These are phyloP conservation scores for Lycium barbarum DNA, from an alignment of 257 asterid genomes.

Conservation along the genomic window DNA sequence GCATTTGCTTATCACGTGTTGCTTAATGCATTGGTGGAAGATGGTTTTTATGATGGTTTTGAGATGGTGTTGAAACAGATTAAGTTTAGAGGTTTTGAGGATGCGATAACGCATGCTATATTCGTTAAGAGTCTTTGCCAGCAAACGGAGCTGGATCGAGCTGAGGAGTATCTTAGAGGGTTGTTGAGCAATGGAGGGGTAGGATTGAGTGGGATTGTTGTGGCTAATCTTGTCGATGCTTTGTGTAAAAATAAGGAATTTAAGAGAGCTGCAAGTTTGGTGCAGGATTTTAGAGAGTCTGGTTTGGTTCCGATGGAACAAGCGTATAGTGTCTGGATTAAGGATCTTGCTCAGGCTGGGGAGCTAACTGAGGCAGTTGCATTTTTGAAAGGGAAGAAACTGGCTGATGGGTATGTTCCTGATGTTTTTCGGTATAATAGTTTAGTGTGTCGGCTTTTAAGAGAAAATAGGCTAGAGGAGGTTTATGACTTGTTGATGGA, in stretches of 20 bases:
- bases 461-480: slow-evolving; percentile 71
- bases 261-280: slow-evolving; percentile 58
- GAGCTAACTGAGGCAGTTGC: slow-evolving; percentile 67
- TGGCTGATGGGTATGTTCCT: slow-evolving; percentile 65
- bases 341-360: slow-evolving; percentile 66
- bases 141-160: slow-evolving; percentile 62
- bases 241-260: slow-evolving; percentile 66
- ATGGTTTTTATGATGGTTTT: slow-evolving; percentile 57
- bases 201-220: slow-evolving; percentile 47
- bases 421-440: slow-evolving; percentile 65
- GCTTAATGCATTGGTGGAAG: slow-evolving; percentile 75
- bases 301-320: slow-evolving; percentile 58
- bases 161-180: slow-evolving; percentile 60
- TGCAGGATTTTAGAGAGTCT: slow-evolving; percentile 55
- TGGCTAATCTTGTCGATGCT: slow-evolving; percentile 64
- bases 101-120: slow-evolving; percentile 61
- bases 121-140: slow-evolving; percentile 63
- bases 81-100: slow-evolving; percentile 53
- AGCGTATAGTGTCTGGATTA: slow-evolving; percentile 69
- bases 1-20: slow-evolving; percentile 63
- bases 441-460: slow-evolving; percentile 66
- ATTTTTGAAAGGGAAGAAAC: slow-evolving; percentile 65
- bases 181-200: slow-evolving; percentile 37
- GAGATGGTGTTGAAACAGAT: slow-evolving; percentile 61
- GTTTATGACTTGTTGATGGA: slow-evolving; percentile 77